Evolutionary conservation across 306 rosid species (phyloP).

Genomic region (Vigna radiata): DNA sequence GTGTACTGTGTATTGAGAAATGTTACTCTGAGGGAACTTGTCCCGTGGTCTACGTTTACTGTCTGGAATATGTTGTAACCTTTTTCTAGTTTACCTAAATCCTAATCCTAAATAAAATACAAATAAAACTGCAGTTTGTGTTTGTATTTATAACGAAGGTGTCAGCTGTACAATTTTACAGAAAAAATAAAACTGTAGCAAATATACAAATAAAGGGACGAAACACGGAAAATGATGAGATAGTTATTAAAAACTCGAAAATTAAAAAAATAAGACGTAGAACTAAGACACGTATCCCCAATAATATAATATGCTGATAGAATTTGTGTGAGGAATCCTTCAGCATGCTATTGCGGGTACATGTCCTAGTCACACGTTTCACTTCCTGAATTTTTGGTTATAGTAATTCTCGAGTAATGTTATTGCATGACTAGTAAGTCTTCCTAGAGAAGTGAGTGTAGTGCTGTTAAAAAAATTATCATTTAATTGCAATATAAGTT

Average conservation of each 20-base stretch:
- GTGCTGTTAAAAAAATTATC: conserved; percentile 10
- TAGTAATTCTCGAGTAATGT: not conserved
- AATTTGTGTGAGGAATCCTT: too few species aligned
- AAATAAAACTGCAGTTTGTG: conserved; percentile 10
- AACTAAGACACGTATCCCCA: too few species aligned
- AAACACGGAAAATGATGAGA: too few species aligned
- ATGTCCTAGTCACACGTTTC: too few species aligned
- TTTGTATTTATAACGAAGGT: not conserved
- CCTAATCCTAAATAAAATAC: not conserved
- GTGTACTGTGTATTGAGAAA: not conserved
- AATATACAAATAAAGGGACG: too few species aligned
- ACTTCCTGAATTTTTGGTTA: too few species aligned
- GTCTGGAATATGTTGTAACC: not conserved
- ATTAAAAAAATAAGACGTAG: too few species aligned
- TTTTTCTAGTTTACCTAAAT: not conserved
- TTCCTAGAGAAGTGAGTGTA: conserved; percentile 10
- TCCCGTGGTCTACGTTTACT: not conserved
- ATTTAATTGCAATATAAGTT: conserved; percentile 31
- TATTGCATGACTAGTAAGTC: conserved; percentile 12
- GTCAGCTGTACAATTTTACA: too few species aligned
- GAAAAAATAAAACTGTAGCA: too few species aligned
- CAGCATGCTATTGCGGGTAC: too few species aligned
- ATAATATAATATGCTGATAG: too few species aligned
- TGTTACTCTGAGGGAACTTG: not conserved
- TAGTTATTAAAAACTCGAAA: too few species aligned